These are phyloP conservation scores for Alternaria rosae DNA, from an alignment of 2,329 filamentous ascomycete species.

Conservation along the genomic window DNA sequence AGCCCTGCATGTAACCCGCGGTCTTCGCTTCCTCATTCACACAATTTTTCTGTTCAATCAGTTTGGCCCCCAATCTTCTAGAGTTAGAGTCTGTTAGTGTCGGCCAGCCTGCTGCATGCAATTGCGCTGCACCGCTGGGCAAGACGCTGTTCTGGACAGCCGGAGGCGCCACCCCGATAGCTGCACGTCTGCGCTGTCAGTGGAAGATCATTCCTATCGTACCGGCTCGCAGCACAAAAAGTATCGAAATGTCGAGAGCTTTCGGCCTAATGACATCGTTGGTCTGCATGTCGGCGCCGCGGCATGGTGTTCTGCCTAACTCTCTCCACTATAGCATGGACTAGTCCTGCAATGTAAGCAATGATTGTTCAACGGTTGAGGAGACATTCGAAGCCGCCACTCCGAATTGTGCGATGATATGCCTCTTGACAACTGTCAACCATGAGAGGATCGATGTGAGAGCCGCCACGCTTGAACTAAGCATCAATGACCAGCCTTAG, in stretches of 20 bases:
- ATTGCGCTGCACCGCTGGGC: slow-evolving; percentile 17
- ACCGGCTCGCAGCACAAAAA: background rate
- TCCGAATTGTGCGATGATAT: background rate
- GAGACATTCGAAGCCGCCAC: background rate
- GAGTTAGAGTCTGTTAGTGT: slow-evolving; percentile 18
- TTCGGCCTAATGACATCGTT: slow-evolving; percentile 23
- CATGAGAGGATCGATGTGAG: slow-evolving; percentile 13
- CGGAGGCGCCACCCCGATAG: slow-evolving; percentile 20
- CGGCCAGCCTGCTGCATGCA: slow-evolving; percentile 18
- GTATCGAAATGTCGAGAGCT: slow-evolving; percentile 6
- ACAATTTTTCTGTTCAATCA: slow-evolving; percentile 23
- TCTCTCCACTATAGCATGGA: slow-evolving; percentile 21
- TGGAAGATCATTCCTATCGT: background rate
- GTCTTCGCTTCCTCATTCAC: slow-evolving; percentile 35
- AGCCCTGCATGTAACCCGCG: slow-evolving; percentile 44
- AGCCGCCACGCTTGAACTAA: slow-evolving; percentile 32
- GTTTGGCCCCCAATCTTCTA: slow-evolving; percentile 41
- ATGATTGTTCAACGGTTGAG: slow-evolving; percentile 14
- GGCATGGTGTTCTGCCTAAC: slow-evolving; percentile 30
- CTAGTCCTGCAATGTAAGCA: slow-evolving; percentile 36
- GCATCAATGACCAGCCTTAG: slow-evolving; percentile 23
- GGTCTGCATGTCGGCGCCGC: slow-evolving; percentile 23
- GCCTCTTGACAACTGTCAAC: slow-evolving; percentile 17
- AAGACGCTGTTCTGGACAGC: slow-evolving; percentile 14
- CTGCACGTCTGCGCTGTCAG: slow-evolving; percentile 14